These are phyloP conservation scores for Hirschfeldia incana DNA, from an alignment of 345 rosid genomes.

Conservation along the genomic window DNA sequence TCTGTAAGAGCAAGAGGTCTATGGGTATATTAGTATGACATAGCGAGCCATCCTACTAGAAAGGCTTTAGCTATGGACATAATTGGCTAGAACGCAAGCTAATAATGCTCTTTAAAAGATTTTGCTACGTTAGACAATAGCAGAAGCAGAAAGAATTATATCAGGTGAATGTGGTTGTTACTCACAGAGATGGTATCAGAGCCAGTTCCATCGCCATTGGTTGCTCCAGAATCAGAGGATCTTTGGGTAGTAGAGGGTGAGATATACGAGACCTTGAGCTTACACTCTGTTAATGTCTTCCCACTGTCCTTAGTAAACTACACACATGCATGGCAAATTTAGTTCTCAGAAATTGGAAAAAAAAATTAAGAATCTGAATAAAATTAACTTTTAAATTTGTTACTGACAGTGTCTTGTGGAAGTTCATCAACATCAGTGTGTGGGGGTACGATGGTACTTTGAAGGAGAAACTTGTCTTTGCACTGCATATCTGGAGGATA, in stretches of 20 bases:
- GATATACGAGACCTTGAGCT: slow-evolving; percentile 75
- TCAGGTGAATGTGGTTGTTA: slow-evolving; percentile 19
- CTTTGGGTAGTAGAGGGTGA: slow-evolving; percentile 57
- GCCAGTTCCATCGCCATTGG: slow-evolving; percentile 47
- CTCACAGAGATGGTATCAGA: slow-evolving; percentile 69
- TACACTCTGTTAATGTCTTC: slow-evolving; percentile 69
- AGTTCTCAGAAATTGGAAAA: background rate
- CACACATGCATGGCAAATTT: background rate
- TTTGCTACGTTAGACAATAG: slow-evolving; percentile 1
- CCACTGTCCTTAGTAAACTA: slow-evolving; percentile 83
- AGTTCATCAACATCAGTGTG: slow-evolving; percentile 84
- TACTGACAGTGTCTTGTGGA: slow-evolving; percentile 75
- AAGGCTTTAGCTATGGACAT: background rate
- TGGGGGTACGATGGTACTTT: slow-evolving; percentile 74
- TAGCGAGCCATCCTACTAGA: background rate
- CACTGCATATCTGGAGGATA: slow-evolving; percentile 87
- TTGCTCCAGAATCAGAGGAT: slow-evolving; percentile 52
- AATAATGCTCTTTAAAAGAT: background rate
- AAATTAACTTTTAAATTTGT: background rate
- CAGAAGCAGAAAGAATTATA: background rate
- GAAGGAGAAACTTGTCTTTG: slow-evolving; percentile 96
- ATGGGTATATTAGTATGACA: background rate
- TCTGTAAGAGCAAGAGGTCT: background rate
- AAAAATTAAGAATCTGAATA: background rate
- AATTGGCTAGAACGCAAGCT: background rate